Conservation (phyloP, 192 early-diverging fungal species). For the Coemansia biformis region DNA sequence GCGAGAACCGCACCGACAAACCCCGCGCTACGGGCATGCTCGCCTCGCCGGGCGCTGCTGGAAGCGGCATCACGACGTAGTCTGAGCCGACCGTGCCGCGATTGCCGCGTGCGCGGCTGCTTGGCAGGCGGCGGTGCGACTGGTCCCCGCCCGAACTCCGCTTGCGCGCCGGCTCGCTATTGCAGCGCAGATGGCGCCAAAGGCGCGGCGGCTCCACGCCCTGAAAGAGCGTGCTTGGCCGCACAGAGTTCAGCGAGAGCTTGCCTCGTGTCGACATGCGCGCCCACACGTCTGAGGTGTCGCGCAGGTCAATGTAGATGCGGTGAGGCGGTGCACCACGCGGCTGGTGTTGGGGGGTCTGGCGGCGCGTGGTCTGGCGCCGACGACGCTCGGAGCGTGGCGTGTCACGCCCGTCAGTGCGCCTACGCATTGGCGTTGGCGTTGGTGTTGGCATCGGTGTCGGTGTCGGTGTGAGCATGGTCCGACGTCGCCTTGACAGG, state of each 20-base stretch:
- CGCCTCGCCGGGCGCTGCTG: not conserved
- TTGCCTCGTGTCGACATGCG: slow-evolving; percentile 12
- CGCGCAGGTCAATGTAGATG: slow-evolving; percentile 4
- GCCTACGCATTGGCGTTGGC: not conserved
- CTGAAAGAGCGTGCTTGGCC: slow-evolving; percentile 6
- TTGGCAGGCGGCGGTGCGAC: slow-evolving; percentile 1
- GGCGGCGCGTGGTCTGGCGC: not conserved
- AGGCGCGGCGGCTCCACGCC: slow-evolving; percentile 18
- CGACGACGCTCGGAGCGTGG: not conserved
- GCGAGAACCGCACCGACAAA: slow-evolving; percentile 5
- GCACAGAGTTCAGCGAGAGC: slow-evolving; percentile 5
- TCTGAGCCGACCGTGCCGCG: not conserved
- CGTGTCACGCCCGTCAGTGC: not conserved
- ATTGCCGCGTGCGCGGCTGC: not conserved
- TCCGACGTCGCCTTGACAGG: not conserved
- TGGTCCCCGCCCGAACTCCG: not conserved
- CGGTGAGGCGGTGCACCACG: not conserved
- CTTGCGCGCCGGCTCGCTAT: not conserved
- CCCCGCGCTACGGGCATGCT: not conserved
- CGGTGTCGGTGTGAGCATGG: too few species aligned
- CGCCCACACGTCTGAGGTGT: slow-evolving; percentile 13
- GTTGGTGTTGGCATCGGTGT: too few species aligned
- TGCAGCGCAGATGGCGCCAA: slow-evolving; percentile 4
- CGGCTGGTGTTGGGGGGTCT: not conserved
- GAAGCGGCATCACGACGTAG: not conserved